These are phyloP conservation scores for Trichoderma semiorbis DNA, from an alignment of 2,329 filamentous ascomycete species.

Conservation along the genomic window DNA sequence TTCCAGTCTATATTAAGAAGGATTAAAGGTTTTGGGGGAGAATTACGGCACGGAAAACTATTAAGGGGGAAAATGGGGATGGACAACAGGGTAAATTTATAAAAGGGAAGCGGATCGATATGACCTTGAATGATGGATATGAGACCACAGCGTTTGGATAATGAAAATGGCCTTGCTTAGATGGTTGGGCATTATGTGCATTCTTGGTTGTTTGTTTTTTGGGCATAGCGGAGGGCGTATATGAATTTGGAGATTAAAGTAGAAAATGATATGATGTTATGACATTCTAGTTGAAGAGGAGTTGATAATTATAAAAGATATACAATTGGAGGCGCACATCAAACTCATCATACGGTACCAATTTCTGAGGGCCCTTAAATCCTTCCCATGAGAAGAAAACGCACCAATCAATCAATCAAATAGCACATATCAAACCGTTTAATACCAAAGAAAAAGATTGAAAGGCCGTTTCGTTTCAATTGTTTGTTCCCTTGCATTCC, in stretches of 20 bases:
- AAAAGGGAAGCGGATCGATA: background rate
- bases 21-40: background rate
- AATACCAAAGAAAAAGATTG: background rate
- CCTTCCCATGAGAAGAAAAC: background rate
- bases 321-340: background rate
- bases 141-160: background rate
- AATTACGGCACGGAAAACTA: background rate
- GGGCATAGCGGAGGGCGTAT: background rate
- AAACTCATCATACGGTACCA: background rate
- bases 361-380: background rate
- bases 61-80: background rate
- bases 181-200: background rate
- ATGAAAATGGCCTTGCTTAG: background rate
- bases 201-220: background rate
- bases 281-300: background rate
- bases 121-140: background rate
- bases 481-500: background rate
- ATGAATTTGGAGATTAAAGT: background rate
- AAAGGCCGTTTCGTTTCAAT: background rate
- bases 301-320: background rate
- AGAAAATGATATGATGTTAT: background rate
- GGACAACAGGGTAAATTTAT: background rate
- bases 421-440: background rate
- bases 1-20: conserved; percentile 74
- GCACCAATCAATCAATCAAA: background rate